Base-by-base conservation (phyloP, 106 monocot species). In the Dendrobium huoshanense region DNA sequence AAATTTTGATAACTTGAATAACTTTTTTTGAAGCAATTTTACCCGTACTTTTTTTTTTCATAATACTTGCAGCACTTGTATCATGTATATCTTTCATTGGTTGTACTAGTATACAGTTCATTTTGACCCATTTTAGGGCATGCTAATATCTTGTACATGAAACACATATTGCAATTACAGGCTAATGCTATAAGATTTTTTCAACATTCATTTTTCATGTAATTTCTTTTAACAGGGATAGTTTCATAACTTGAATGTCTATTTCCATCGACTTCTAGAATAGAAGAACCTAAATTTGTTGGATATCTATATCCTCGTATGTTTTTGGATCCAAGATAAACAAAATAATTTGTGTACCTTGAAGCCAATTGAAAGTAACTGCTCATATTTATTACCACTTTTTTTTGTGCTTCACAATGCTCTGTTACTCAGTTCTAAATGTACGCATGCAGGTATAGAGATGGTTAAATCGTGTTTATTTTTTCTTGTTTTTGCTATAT, bases 211-310 rank as follows among this genome's bases (percentile, higher is more conserved):
- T 51, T 13, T 51, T 10, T 16, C 15, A 51, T 51, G 51, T 51
- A 51, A 51, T 16, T 15, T 51, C 51, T 51, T 51, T 51, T 10
- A 15, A 51, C 13, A 51, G 13, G 51, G 10, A 13, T 15, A 13
- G 10, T 51, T 2, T 65, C 24, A 25, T 65, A 9, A n/a, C 24
- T 10, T 65, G 64, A 25, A 65, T 25, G n/a, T 25, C 64, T 65
- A 24, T 15, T 65, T 24, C 0, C 25, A 65, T 65, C 25, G 6
- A 24, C 64, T 65, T n/a, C 20, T 65, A 10, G 64, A 51, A 15
- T 51, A 51, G 51, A 65, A 61, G 64, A 65, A 15, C 24, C 64
- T 65, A 65, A n/a, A 65, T 65, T 65, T 65, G 10, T 65, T 65
- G 15, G 18, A 24, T n/a, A 65, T 65, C 64, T 65, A 24, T 65